Evolutionary conservation across 2,329 filamentous ascomycete species (phyloP), one percentile per base, ranked within the genome.

Genomic region (Cladosporium phlei): DNA sequence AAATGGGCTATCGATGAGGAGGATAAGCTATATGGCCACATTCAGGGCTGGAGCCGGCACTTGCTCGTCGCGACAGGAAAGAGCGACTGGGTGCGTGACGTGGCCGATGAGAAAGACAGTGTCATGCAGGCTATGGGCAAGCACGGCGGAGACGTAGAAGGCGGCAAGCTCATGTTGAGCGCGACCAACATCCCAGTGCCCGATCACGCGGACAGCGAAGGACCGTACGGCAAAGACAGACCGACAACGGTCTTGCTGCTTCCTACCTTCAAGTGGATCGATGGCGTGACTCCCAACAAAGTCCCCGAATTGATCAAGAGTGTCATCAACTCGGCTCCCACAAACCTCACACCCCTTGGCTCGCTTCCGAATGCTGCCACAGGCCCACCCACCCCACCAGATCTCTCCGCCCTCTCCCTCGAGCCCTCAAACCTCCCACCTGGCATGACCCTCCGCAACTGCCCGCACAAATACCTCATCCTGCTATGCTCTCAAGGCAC

Each of bases 21-120:
- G 5, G 88, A 95, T 62, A 73, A 82, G 58, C 70, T 98, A 38
- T 97, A 94, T 63, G 93, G 91, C 1, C 75, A 86, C 49, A 79
- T 96, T 52, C 86, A 88, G 61, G 88, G 82, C 27, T 97, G 88
- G 86, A 83, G 80, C 60, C 93, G 89, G 16, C 93, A 98, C 68
- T 64, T 95, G 52, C 72, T 98, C 24, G 88, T 97, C 12, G 93
- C 88, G 19, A 98, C 93, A n/a, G 88, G 89, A 51, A 95, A 96
- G 78, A 78, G 83, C 20, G 93, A 98, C 68, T 98, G 93, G 93
- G 85, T 91, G 61, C 72, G 87, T 50, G 85, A 95, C 70, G 87
- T 95, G 35, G 81, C 79, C 47, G 86, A 97, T 62, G 93, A 97
- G 73, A 83, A 86, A 56, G 77, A 73, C 37, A 78, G 73, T 48